Percentiles rank a stretch among this genome's conserved stretches.
Evolutionary conservation across 2,329 filamentous ascomycete genomes (phyloP).

Genomic region (Bipolaris bicolor): DNA sequence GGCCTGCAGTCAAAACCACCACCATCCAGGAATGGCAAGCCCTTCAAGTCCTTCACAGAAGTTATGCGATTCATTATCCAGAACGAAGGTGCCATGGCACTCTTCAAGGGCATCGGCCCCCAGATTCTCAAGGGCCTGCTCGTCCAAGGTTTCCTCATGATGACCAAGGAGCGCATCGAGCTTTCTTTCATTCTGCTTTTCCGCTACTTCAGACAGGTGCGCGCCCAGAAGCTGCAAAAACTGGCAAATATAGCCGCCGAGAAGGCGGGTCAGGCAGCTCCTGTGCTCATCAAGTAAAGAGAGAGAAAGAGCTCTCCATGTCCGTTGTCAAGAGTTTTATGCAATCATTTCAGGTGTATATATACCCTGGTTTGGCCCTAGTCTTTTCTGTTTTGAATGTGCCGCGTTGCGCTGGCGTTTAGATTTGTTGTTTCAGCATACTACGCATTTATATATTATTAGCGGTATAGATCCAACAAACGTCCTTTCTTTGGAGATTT

Average conservation of each 20-base stretch:
- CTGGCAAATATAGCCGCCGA: constrained; percentile 68
- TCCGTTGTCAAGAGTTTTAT: constrained; percentile 1
- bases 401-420: neutral
- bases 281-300: constrained; percentile 41
- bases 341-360: constrained; percentile 13
- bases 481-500: no score
- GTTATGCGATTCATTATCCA: constrained; percentile 94
- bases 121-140: constrained; percentile 92
- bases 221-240: constrained; percentile 72
- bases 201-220: constrained; percentile 76
- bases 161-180: constrained; percentile 97
- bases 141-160: constrained; percentile 97
- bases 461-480: neutral
- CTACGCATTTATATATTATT: neutral
- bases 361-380: neutral
- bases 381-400: neutral
- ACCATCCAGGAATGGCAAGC: constrained; percentile 80
- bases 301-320: neutral
- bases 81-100: constrained; percentile 79
- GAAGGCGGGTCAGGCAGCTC: constrained; percentile 51
- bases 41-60: constrained; percentile 90
- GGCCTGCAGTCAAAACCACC: constrained; percentile 93
- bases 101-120: constrained; percentile 96
- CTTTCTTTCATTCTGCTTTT: constrained; percentile 85
- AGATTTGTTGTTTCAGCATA: neutral